phyloP scores from a whole-genome alignment of 2,329 filamentous ascomycete species.

The Ceratocystis albifundus region DNA sequence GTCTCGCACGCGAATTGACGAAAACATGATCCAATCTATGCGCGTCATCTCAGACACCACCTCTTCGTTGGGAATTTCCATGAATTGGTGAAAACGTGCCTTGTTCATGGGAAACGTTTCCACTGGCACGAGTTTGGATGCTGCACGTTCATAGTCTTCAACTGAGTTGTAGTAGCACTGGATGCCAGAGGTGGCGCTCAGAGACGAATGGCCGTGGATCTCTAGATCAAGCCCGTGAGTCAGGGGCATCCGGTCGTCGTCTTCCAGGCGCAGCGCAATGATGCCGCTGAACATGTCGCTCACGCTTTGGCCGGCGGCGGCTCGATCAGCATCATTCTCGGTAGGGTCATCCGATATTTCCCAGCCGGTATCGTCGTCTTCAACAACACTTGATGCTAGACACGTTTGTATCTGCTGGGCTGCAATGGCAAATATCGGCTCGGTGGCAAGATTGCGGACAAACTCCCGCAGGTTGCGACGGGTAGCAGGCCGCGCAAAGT shows the following conservation, averaged over 20 bases:
- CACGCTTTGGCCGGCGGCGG: constrained; percentile 31
- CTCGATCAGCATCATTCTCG: constrained; percentile 28
- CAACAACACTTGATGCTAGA: constrained; percentile 57
- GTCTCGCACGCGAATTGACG: constrained; percentile 83
- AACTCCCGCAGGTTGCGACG: constrained; percentile 63
- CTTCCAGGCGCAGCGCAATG: constrained; percentile 39
- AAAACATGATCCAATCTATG: constrained; percentile 98
- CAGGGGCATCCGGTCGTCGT: constrained; percentile 27
- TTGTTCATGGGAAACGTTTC: constrained; percentile 65
- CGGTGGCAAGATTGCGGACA: constrained; percentile 58
- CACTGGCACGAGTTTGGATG: constrained; percentile 57
- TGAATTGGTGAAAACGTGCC: constrained; percentile 77
- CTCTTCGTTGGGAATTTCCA: constrained; percentile 72
- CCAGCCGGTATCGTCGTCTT: constrained; percentile 91
- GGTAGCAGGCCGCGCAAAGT: constrained; percentile 72
- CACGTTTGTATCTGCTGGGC: constrained; percentile 75
- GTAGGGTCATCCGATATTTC: constrained; percentile 59
- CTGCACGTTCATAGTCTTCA: constrained; percentile 72
- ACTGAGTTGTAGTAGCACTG: constrained; percentile 47
- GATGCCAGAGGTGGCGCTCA: constrained; percentile 17
- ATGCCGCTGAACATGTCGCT: constrained; percentile 36
- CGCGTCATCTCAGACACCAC: constrained; percentile 85
- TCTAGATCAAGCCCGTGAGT: constrained; percentile 25
- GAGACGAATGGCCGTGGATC: constrained; percentile 20
- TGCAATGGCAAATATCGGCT: constrained; percentile 72